phyloP scores from a whole-genome alignment of 2,329 filamentous ascomycete species.

The Ilyonectria robusta region DNA sequence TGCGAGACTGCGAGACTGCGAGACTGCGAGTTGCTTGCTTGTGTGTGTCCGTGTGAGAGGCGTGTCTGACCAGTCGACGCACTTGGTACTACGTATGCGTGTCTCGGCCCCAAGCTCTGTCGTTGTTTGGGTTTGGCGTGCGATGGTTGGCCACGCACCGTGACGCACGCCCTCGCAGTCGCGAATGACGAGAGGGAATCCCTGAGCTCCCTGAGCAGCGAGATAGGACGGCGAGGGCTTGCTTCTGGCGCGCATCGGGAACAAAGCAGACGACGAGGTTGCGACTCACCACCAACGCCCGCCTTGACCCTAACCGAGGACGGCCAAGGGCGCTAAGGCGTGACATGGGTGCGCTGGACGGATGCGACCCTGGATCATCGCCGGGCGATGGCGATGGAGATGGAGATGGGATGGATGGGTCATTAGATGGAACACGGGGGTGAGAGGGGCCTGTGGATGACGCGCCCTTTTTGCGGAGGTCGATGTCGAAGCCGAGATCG shows the following conservation, averaged over 20 bases:
- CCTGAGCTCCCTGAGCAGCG: background rate
- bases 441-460: conserved; percentile 8
- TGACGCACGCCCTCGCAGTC: background rate
- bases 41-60: conserved; percentile 10
- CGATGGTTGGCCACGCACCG: conserved; percentile 2
- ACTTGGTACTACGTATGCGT: conserved; percentile 6
- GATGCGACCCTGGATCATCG: conserved; percentile 26
- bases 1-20: background rate
- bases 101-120: conserved; percentile 18
- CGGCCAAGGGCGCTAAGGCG: conserved; percentile 22
- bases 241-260: conserved; percentile 15
- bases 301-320: conserved; percentile 30
- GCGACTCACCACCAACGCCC: conserved; percentile 14
- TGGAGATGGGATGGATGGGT: conserved; percentile 26
- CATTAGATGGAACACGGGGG: background rate
- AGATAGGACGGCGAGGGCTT: background rate
- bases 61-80: conserved; percentile 3
- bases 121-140: conserved; percentile 17
- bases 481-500: conserved; percentile 3
- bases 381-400: conserved; percentile 10
- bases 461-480: conserved; percentile 15
- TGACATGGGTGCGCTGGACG: conserved; percentile 22
- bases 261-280: background rate
- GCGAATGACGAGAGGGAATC: background rate
- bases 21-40: no score